phyloP scores from a whole-genome alignment of 169 alveolate genomes.

The Babesia microti region DNA sequence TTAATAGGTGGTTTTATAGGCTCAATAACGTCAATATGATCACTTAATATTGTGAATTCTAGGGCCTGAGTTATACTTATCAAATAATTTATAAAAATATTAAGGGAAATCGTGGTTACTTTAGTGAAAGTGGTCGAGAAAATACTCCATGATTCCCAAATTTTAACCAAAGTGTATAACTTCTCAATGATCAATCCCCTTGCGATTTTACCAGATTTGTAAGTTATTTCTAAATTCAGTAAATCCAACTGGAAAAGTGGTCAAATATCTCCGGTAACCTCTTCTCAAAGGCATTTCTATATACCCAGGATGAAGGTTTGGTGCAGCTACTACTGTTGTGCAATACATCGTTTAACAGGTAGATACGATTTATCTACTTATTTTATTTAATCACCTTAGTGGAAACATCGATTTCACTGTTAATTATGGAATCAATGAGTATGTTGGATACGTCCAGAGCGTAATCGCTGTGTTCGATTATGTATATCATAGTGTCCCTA shows the following conservation, averaged over 20 bases:
- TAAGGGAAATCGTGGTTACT: no score
- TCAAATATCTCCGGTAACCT: slow-evolving; percentile 33
- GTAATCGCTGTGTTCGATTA: slow-evolving; percentile 39
- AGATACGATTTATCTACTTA: slow-evolving; percentile 23
- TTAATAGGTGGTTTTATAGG: no score
- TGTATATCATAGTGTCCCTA: slow-evolving; percentile 36
- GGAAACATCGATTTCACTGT: slow-evolving; percentile 8
- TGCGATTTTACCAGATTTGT: slow-evolving; percentile 23
- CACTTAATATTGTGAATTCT: slow-evolving; percentile 23
- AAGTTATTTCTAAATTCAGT: neutral
- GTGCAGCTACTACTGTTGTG: slow-evolving; percentile 35
- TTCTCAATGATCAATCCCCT: slow-evolving; percentile 19
- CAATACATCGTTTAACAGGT: slow-evolving; percentile 33
- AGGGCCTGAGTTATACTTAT: slow-evolving; percentile 15
- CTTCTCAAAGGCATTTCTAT: slow-evolving; percentile 23
- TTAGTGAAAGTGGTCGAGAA: slow-evolving; percentile 18
- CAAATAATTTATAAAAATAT: neutral
- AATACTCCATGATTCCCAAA: slow-evolving; percentile 36
- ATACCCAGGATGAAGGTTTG: slow-evolving; percentile 35
- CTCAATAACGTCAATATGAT: slow-evolving; percentile 7
- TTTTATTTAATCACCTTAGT: slow-evolving; percentile 11
- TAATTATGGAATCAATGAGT: slow-evolving; percentile 8
- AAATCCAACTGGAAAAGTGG: slow-evolving; percentile 7
- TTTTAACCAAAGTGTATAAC: slow-evolving; percentile 4
- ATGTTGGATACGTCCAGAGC: slow-evolving; percentile 34